Base-by-base conservation (phyloP, 805 yeast species). In the Candida schatavii region DNA sequence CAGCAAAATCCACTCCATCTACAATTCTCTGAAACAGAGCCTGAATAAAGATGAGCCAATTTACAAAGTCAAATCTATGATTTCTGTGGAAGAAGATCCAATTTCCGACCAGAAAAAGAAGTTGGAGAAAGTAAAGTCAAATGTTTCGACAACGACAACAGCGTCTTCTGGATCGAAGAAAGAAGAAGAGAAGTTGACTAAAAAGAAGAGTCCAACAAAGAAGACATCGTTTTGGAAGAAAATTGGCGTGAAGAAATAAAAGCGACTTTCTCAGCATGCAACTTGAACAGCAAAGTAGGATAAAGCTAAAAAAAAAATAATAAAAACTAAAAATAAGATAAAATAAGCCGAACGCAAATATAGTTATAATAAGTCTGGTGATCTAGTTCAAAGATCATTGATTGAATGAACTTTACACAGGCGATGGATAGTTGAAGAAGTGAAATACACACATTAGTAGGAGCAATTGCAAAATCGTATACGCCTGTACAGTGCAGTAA, bases 1-100 rank as follows among this genome's bases (percentile, higher is more conserved):
- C 46, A 53, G 53, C 30, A 66, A 56, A 38, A 60, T 69, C 13
- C 73, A 70, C 44, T 56, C 62, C 23, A 68, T 68, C 6, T 70
- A 68, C 46, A 48, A 51, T 22, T 49, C 59, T 20, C 65, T 57
- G 38, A 39, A 35, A 11, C 40, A 18, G 13, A 25, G 27, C 15
- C 22, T 22, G 30, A 36, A n/a, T 23, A 35, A 20, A 3, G 37
- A 37, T 17, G 50, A 49, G 34, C 52, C 46, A 29, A 65, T 66
- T 14, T 68, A 69, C 54, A 68, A 66, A 46, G 74, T 70, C n/a
- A 66, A 66, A 44, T 61, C 69, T 20, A 51, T 70, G 43, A 60
- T 70, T 22, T 64, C 66, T 28, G 57, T 62, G 46, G 54, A 55
- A 33, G 68, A 62, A 25, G 66, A 56, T n/a, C 18, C n/a, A 6